A percentile compares a stretch with the other conserved stretches of the same genome.
Conservation (phyloP, 2,329 filamentous ascomycete genomes). For the Penicillium sp. region DNA sequence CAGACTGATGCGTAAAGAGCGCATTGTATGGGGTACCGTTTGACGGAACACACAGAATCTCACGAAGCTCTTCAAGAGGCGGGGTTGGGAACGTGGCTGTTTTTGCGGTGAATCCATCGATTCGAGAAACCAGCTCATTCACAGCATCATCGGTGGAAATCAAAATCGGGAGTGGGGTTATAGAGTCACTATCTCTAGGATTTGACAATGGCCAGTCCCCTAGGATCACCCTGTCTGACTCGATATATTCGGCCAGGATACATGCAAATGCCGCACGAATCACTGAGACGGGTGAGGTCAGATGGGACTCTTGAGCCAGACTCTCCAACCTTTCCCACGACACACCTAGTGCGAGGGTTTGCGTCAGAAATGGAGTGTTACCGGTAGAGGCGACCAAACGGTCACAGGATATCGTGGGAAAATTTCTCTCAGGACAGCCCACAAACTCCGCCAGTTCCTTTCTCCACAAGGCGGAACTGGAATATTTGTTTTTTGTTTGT, state of each 20-base stretch:
- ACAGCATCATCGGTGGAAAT: not conserved
- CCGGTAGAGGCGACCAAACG: not conserved
- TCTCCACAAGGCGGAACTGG: not conserved
- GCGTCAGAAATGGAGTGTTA: not conserved
- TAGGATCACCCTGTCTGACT: constrained; percentile 7
- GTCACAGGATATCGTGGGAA: constrained; percentile 2
- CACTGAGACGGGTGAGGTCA: not conserved
- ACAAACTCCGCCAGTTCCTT: not conserved
- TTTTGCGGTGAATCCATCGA: not conserved
- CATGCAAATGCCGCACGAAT: constrained; percentile 12
- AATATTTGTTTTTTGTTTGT: not conserved
- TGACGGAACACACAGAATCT: not conserved
- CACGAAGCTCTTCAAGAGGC: not conserved
- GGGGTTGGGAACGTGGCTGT: not conserved
- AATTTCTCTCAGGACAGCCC: not conserved
- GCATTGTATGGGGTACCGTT: not conserved
- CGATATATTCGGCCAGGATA: constrained; percentile 13
- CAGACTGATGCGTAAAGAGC: not conserved
- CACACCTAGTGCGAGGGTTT: not conserved
- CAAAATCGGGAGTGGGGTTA: not conserved
- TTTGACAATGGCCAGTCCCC: not conserved
- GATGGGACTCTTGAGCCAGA: not conserved
- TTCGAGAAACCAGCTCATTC: not conserved
- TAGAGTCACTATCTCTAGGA: not conserved
- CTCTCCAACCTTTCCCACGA: not conserved